Percentiles rank a stretch among this genome's conserved stretches.
phyloP scores from a whole-genome alignment of 1,284 basidiomycete species.

The Veloporphyrellus conicus region DNA sequence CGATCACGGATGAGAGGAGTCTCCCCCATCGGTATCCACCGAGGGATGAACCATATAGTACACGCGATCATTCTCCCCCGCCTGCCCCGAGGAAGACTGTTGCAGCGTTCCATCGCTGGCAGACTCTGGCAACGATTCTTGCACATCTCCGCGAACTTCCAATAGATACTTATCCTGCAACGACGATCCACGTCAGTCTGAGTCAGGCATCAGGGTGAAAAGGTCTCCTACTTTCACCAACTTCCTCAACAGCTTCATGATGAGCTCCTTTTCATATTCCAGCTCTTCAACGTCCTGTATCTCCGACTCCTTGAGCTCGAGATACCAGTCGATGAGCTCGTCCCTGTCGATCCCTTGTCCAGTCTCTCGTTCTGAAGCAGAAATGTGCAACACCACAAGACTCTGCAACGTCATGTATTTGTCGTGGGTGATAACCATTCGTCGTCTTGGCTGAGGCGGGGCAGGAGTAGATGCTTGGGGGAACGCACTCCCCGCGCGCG shows the following conservation, averaged over 20 bases:
- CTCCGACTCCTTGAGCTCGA: conserved; percentile 84
- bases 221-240: conserved; percentile 75
- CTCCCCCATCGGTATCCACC: conserved; percentile 61
- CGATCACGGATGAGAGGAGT: conserved; percentile 34
- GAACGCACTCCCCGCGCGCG: conserved; percentile 36
- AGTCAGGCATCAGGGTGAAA: not conserved
- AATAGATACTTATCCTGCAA: conserved; percentile 80
- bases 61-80: conserved; percentile 59
- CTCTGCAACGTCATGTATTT: conserved; percentile 90
- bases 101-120: conserved; percentile 52
- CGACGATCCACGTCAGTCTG: not conserved
- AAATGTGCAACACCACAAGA: conserved; percentile 80
- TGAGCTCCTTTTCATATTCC: conserved; percentile 88
- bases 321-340: conserved; percentile 94
- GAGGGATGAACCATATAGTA: conserved; percentile 80
- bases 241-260: conserved; percentile 85
- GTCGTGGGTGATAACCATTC: conserved; percentile 93
- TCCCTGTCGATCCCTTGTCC: conserved; percentile 80
- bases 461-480: conserved; percentile 36
- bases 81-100: conserved; percentile 39
- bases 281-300: conserved; percentile 83
- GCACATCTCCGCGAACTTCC: conserved; percentile 77
- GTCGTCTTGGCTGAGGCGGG: conserved; percentile 51
- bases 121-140: conserved; percentile 67
- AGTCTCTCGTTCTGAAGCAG: conserved; percentile 72